Evolutionary conservation across 2,329 filamentous ascomycete genomes (phyloP).

Genomic region (Aureobasidium sp.): DNA sequence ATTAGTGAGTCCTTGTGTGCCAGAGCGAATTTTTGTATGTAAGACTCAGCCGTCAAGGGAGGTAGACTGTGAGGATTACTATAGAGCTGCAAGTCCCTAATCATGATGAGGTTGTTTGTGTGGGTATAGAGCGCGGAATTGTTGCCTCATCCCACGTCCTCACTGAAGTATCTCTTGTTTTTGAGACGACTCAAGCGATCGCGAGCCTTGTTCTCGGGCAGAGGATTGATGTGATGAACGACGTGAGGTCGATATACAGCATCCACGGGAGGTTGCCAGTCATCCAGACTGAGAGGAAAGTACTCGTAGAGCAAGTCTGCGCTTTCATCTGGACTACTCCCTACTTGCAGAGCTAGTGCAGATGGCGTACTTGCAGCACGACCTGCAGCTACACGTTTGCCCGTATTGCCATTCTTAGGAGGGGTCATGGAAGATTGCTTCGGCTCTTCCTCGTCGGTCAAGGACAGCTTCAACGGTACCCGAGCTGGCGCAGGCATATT

Average conservation of each 20-base stretch:
- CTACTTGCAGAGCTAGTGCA: slow-evolving; percentile 38
- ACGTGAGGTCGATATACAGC: slow-evolving; percentile 87
- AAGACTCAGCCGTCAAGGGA: too few relatives aligned
- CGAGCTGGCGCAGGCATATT: slow-evolving; percentile 29
- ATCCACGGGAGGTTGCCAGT: slow-evolving; percentile 87
- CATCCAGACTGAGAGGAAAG: slow-evolving; percentile 82
- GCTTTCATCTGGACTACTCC: slow-evolving; percentile 61
- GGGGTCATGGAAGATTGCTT: slow-evolving; percentile 18
- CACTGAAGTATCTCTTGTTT: slow-evolving; percentile 43
- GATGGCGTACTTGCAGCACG: slow-evolving; percentile 35
- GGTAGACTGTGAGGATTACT: too few relatives aligned
- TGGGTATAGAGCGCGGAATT: background rate
- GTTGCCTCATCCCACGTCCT: slow-evolving; percentile 25
- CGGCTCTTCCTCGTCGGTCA: slow-evolving; percentile 46
- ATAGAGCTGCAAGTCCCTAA: too few relatives aligned
- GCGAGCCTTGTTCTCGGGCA: slow-evolving; percentile 28
- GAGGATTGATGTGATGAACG: slow-evolving; percentile 67
- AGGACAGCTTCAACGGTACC: slow-evolving; percentile 45
- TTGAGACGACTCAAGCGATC: slow-evolving; percentile 20
- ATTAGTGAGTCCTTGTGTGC: too few relatives aligned
- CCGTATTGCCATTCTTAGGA: background rate
- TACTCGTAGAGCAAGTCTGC: slow-evolving; percentile 88
- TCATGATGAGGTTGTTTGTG: too few relatives aligned
- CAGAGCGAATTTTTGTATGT: too few relatives aligned
- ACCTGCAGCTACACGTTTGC: slow-evolving; percentile 8